Percentiles rank a stretch among this genome's conserved stretches.
These are phyloP conservation scores for Sherardia arvensis DNA, from an alignment of 257 asterid genomes.

Conservation along the genomic window DNA sequence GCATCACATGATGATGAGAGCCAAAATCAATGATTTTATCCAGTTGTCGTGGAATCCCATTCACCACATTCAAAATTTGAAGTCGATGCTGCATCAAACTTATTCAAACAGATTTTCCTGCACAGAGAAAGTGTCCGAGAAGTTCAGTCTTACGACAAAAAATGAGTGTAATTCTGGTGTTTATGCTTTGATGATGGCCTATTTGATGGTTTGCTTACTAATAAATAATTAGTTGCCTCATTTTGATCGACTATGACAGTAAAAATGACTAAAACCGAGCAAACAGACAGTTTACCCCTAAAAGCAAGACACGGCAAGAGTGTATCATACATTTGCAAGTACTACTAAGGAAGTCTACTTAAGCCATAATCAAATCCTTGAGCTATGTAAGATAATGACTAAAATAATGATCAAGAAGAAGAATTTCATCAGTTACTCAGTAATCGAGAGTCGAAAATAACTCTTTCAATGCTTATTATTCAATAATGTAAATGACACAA, in stretches of 20 bases:
- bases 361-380: not conserved
- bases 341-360: not conserved
- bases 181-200: no score
- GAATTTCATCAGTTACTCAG: not conserved
- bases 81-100: conserved; percentile 1
- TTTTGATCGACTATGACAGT: no score
- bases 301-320: not conserved
- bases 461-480: not conserved
- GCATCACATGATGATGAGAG: not conserved
- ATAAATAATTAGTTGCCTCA: no score
- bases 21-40: not conserved
- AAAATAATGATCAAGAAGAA: not conserved
- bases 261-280: not conserved
- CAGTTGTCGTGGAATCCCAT: not conserved
- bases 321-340: not conserved
- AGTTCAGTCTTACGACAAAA: not conserved
- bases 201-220: no score
- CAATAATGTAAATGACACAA: not conserved
- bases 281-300: not conserved
- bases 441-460: not conserved
- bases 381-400: not conserved
- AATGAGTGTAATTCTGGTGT: not conserved
- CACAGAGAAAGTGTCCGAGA: not conserved
- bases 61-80: not conserved
- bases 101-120: not conserved